Conservation (phyloP, 2,329 filamentous ascomycete species). For the Alternaria triticimaculans region DNA sequence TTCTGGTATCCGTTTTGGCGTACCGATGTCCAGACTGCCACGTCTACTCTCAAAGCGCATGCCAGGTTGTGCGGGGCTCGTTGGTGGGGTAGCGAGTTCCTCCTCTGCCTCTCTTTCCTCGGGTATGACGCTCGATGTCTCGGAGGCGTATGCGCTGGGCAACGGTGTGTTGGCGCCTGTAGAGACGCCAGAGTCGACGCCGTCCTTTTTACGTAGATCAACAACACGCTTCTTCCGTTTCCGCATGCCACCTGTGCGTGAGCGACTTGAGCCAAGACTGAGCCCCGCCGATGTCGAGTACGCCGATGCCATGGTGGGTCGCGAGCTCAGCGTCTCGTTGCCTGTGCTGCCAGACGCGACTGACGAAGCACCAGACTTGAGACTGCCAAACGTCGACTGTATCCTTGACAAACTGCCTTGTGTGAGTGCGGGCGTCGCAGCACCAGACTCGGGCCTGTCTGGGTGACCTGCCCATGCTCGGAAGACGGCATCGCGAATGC, state of each 20-base stretch:
- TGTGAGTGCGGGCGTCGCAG: slow-evolving; percentile 51
- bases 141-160: slow-evolving; percentile 64
- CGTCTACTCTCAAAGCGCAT: slow-evolving; percentile 33
- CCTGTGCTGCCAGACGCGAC: slow-evolving; percentile 56
- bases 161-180: slow-evolving; percentile 59
- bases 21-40: slow-evolving; percentile 32
- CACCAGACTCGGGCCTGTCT: slow-evolving; percentile 68
- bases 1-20: slow-evolving; percentile 32
- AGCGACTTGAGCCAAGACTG: slow-evolving; percentile 66
- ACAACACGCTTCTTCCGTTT: slow-evolving; percentile 87
- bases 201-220: slow-evolving; percentile 72
- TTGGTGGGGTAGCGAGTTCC: slow-evolving; percentile 42
- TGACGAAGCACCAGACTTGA: slow-evolving; percentile 56
- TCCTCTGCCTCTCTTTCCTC: slow-evolving; percentile 44
- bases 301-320: slow-evolving; percentile 68
- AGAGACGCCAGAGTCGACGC: slow-evolving; percentile 56
- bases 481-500: slow-evolving; percentile 89
- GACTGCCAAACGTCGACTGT: slow-evolving; percentile 51
- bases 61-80: slow-evolving; percentile 31
- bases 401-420: slow-evolving; percentile 55
- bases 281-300: slow-evolving; percentile 67
- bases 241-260: slow-evolving; percentile 67
- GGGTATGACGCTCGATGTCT: slow-evolving; percentile 56
- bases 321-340: slow-evolving; percentile 59
- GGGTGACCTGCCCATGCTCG: slow-evolving; percentile 85